phyloP scores from a whole-genome alignment of 1,284 basidiomycete genomes.

The Ceratobasidium theobromae region DNA sequence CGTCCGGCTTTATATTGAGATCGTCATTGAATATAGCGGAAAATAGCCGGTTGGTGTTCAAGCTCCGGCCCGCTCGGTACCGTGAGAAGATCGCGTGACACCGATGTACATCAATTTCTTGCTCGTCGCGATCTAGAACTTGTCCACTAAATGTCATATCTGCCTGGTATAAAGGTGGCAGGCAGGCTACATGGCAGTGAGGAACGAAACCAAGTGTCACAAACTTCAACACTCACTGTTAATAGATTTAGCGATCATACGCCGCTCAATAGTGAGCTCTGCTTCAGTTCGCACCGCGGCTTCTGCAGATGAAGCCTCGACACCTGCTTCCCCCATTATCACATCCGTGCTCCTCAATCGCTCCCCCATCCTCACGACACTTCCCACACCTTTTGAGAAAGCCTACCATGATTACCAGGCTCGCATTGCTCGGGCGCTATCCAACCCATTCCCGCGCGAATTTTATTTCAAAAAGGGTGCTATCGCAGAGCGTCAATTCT shows the following conservation, averaged over 20 bases:
- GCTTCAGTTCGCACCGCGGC: not conserved
- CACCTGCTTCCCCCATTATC: conserved; percentile 40
- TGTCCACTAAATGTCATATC: not conserved
- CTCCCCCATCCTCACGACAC: conserved; percentile 77
- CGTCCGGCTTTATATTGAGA: conserved; percentile 12
- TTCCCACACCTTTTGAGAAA: conserved; percentile 75
- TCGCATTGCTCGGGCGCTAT: conserved; percentile 78
- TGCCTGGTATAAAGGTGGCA: too few relatives aligned
- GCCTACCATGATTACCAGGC: conserved; percentile 88
- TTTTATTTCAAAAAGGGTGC: conserved; percentile 97
- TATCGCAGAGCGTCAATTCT: conserved; percentile 80
- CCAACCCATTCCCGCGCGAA: conserved; percentile 84
- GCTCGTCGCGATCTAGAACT: not conserved
- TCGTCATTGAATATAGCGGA: not conserved
- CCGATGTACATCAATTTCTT: conserved; percentile 11
- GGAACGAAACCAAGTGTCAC: too few relatives aligned
- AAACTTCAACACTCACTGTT: not conserved
- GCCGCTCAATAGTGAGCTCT: conserved; percentile 8
- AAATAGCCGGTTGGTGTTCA: conserved; percentile 3
- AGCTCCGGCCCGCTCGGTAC: not conserved
- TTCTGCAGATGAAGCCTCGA: not conserved
- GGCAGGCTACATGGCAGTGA: too few relatives aligned
- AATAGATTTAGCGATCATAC: not conserved
- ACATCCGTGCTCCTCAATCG: conserved; percentile 75
- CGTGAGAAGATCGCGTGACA: not conserved